These are phyloP conservation scores for Xerocomus potaroensis DNA, from an alignment of 768 basidiomycete species.

Conservation along the genomic window DNA sequence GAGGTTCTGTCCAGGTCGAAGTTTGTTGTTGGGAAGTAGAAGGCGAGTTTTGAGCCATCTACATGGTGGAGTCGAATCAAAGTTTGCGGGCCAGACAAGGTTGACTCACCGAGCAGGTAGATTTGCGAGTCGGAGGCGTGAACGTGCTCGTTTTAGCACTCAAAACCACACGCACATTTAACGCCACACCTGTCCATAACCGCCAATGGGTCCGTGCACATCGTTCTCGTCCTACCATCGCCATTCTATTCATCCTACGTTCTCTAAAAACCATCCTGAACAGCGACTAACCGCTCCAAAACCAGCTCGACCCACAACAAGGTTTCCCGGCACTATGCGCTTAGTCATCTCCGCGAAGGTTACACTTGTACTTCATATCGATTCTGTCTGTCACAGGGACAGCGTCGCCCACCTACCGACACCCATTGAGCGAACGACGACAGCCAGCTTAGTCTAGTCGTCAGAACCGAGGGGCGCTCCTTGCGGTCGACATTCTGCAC, in stretches of 20 bases:
- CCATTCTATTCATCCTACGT: no score
- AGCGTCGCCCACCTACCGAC: no score
- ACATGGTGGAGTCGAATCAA: conserved; percentile 30
- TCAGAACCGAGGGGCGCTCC: no score
- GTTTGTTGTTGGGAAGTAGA: conserved; percentile 32
- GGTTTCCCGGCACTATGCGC: conserved; percentile 27
- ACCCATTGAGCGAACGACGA: no score
- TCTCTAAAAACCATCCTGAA: neutral
- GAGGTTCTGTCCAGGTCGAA: conserved; percentile 76
- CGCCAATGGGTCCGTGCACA: conserved; percentile 29
- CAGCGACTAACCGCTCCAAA: neutral
- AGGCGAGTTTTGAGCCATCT: conserved; percentile 30
- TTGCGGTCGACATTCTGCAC: no score
- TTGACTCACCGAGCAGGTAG: conserved; percentile 66
- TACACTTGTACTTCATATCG: conserved; percentile 3
- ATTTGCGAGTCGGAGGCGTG: conserved; percentile 56
- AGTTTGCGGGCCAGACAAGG: conserved; percentile 52
- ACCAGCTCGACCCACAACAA: conserved; percentile 3
- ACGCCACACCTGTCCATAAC: conserved; percentile 32
- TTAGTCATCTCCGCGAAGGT: conserved; percentile 31
- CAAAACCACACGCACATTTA: conserved; percentile 19
- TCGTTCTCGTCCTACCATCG: neutral
- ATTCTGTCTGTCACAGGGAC: no score
- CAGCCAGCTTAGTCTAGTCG: no score
- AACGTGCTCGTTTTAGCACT: conserved; percentile 33